These are phyloP conservation scores for Solanum clarkiae DNA, from an alignment of 257 asterid species.

Conservation along the genomic window DNA sequence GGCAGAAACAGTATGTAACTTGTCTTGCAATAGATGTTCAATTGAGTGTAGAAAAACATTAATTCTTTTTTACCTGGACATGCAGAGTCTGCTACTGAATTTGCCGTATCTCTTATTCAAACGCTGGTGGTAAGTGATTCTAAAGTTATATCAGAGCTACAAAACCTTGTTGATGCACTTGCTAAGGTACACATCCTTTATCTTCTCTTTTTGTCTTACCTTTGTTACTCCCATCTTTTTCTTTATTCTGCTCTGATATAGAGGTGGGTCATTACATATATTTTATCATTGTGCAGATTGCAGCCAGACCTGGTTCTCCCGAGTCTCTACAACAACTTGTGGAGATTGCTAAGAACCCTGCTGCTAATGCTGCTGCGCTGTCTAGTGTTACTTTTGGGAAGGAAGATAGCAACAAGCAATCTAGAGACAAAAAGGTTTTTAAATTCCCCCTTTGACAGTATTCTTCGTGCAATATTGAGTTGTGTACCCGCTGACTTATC, in stretches of 20 bases:
- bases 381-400: constrained; percentile 45
- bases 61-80: constrained; percentile 3
- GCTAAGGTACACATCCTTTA: constrained; percentile 47
- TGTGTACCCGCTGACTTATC: neutral
- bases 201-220: neutral
- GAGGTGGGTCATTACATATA: neutral
- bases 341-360: constrained; percentile 89
- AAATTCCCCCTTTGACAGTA: neutral
- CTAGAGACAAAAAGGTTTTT: constrained; percentile 71
- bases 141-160: constrained; percentile 72
- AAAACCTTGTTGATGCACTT: constrained; percentile 81
- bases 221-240: neutral
- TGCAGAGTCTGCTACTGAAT: constrained; percentile 93
- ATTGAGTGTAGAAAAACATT: neutral
- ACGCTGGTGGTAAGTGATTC: constrained; percentile 49
- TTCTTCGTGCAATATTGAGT: neutral
- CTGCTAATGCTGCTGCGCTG: constrained; percentile 29
- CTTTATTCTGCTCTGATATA: neutral
- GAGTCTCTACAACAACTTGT: constrained; percentile 81
- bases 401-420: constrained; percentile 44
- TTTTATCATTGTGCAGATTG: constrained; percentile 44
- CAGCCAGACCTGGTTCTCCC: constrained; percentile 96
- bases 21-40: neutral
- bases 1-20: constrained; percentile 81
- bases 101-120: constrained; percentile 77